Evolutionary conservation across 139 green algal genomes (phyloP).

Genomic region (Eudorina sp.): DNA sequence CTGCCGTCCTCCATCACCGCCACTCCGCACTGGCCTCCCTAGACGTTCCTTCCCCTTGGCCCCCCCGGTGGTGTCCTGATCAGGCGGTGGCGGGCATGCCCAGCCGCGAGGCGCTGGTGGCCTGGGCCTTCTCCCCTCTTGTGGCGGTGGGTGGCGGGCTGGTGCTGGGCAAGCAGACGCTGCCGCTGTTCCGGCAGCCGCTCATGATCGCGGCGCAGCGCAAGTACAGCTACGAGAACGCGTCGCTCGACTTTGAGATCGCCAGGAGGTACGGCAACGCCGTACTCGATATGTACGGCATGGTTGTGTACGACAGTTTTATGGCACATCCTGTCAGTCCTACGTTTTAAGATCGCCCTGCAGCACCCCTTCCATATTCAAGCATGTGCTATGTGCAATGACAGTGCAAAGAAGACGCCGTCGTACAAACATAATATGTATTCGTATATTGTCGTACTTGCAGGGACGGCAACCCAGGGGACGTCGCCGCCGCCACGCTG

Average conservation of each 20-base stretch:
- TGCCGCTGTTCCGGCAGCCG: conserved; percentile 70
- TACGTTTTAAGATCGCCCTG: too few relatives aligned
- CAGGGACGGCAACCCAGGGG: conserved; percentile 7
- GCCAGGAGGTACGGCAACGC: conserved; percentile 21
- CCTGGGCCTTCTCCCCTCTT: conserved; percentile 63
- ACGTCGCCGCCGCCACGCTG: neutral
- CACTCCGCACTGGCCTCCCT: too few relatives aligned
- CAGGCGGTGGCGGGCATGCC: conserved; percentile 60
- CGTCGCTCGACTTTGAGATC: conserved; percentile 64
- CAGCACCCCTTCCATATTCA: too few relatives aligned
- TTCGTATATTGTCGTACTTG: neutral
- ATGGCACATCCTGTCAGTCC: too few relatives aligned
- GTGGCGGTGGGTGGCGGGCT: conserved; percentile 19
- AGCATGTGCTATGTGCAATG: too few relatives aligned
- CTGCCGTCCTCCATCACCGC: too few relatives aligned
- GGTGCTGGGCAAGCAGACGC: conserved; percentile 58
- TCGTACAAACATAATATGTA: too few relatives aligned
- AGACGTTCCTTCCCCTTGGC: too few relatives aligned
- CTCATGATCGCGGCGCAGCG: conserved; percentile 64
- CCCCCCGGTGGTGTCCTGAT: too few relatives aligned
- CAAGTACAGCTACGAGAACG: conserved; percentile 69
- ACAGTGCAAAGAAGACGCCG: too few relatives aligned
- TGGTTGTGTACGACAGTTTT: too few relatives aligned
- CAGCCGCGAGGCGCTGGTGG: conserved; percentile 62
- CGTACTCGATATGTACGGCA: too few relatives aligned